Base-by-base conservation (phyloP, 352 stramenopile genomes). In the Pythium biforme region DNA sequence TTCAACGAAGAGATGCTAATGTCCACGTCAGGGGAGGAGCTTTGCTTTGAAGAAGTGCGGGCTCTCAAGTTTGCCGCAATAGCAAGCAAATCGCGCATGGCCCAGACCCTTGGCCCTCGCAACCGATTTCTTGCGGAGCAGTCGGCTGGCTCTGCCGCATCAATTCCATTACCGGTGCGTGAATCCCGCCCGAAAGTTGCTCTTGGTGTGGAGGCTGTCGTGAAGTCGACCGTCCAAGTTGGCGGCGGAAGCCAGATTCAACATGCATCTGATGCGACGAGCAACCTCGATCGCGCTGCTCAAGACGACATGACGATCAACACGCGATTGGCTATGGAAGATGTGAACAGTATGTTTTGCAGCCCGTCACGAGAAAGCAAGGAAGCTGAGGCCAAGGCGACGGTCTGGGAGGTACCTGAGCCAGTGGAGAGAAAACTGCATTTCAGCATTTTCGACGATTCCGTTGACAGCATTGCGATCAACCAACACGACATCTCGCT, bases 271-370 rank as follows among this genome's bases (percentile, higher is more conserved):
- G 25, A 50, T 6, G 19, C 26, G n/a, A 23, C 57, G 23, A 51
- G 46, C 8, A 62, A 53, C 41, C 40, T 75, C 9, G 62, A 78
- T 25, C 68, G 72, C 27, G 75, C 72, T 33, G 81, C 74, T 4
- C 77, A 90, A 76, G 84, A 95, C 64, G 85, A 95, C 58, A 84
- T 95, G 75, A 95, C 86, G 17, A 94, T 95, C 55, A 95, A 92
- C 59, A 95, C 86, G 59, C 81, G 81, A 48, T 67, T 95, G 8
- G 86, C 86, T 1, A 79, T 93, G 72, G 81, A 86, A 31, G 86
- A 95, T 33, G 83, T 95, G 54, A 91, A 94, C 64, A 78, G 62
- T 56, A 94, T 95, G 86, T 95, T 95, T 61, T 92, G 83, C 63
- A 95, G 86, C 50, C 86, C 86, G 25, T 66, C 77, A 23, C 73